Evolutionary conservation across 140 eudicot genomes (phyloP).

Genomic region (Erigeron philadelphicus): DNA sequence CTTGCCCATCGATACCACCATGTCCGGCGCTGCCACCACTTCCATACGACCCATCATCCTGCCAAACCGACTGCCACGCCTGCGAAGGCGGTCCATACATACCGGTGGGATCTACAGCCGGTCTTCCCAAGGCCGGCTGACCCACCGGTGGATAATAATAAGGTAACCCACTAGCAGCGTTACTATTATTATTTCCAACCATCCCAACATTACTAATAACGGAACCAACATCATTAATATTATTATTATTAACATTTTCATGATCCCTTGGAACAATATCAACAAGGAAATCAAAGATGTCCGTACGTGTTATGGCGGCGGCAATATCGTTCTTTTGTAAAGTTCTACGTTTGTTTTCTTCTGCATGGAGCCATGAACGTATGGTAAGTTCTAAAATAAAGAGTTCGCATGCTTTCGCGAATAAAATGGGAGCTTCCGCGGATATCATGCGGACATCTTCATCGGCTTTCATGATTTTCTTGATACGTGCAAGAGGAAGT

Average conservation of each 20-base stretch:
- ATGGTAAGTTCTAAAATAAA: conserved; percentile 85
- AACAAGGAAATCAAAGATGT: conserved; percentile 77
- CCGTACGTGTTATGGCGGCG: conserved; percentile 77
- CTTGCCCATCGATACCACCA: conserved; percentile 60
- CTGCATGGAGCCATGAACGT: conserved; percentile 89
- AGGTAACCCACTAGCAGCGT: conserved; percentile 61
- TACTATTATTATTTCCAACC: conserved; percentile 21
- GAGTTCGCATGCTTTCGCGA: conserved; percentile 87
- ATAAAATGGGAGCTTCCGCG: conserved; percentile 82
- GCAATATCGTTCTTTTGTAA: conserved; percentile 82
- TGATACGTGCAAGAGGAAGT: conserved; percentile 75
- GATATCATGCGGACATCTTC: conserved; percentile 93
- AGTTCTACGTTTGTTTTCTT: conserved; percentile 78
- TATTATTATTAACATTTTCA: conserved; percentile 56
- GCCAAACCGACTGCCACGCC: conserved; percentile 96
- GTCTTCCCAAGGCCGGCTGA: conserved; percentile 61
- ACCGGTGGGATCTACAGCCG: conserved; percentile 52
- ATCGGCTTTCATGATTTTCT: conserved; percentile 90
- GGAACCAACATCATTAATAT: conserved; percentile 42
- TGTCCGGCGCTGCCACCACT: conserved; percentile 52
- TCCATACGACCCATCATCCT: conserved; percentile 66
- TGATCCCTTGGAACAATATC: conserved; percentile 74
- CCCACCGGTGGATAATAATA: conserved; percentile 76
- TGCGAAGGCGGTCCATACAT: conserved; percentile 64
- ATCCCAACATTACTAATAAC: conserved; percentile 18